Percentiles rank a stretch among this genome's conserved stretches.
Evolutionary conservation across 176 grass and related monocot genomes (phyloP).

Genomic region (Miscanthus lutarioriparius): DNA sequence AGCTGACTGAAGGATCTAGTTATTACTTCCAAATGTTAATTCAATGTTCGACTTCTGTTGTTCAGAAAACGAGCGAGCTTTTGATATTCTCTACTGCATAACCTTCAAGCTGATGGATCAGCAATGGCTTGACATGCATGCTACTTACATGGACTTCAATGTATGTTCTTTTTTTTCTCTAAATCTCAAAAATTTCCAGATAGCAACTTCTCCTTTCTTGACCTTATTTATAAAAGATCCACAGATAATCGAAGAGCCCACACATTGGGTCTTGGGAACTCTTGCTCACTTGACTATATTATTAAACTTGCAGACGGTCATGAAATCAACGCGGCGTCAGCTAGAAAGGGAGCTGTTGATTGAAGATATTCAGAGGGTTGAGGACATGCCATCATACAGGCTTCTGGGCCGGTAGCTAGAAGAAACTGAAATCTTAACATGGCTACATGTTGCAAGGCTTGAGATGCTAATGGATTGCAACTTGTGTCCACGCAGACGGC

Average conservation of each 20-base stretch:
- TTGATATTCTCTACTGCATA: slow-evolving; percentile 96
- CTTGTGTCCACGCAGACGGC: not conserved
- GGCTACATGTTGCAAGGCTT: slow-evolving; percentile 36
- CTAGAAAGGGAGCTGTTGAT: slow-evolving; percentile 85
- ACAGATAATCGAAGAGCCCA: slow-evolving; percentile 4
- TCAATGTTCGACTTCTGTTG: not conserved
- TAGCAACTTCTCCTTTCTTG: not conserved
- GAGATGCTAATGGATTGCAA: slow-evolving; percentile 35
- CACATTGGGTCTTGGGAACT: slow-evolving; percentile 9
- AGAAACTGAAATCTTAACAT: slow-evolving; percentile 60
- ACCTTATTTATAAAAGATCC: slow-evolving; percentile 7
- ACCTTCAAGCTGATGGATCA: slow-evolving; percentile 99
- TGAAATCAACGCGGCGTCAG: slow-evolving; percentile 77
- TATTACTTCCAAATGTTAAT: slow-evolving; percentile 28
- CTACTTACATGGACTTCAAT: slow-evolving; percentile 99
- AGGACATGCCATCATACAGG: slow-evolving; percentile 85
- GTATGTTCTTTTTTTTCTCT: slow-evolving; percentile 36
- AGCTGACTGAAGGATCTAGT: slow-evolving; percentile 1
- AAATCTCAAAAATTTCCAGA: not conserved
- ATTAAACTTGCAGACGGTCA: slow-evolving; percentile 63
- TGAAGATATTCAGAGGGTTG: slow-evolving; percentile 79
- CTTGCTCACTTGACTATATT: slow-evolving; percentile 19
- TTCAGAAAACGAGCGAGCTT: slow-evolving; percentile 86
- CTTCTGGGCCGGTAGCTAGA: slow-evolving; percentile 78
- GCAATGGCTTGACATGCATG: slow-evolving; percentile 96